Evolutionary conservation across 75 land plant species (phyloP).

Genomic region (Pinus tabuliformis): DNA sequence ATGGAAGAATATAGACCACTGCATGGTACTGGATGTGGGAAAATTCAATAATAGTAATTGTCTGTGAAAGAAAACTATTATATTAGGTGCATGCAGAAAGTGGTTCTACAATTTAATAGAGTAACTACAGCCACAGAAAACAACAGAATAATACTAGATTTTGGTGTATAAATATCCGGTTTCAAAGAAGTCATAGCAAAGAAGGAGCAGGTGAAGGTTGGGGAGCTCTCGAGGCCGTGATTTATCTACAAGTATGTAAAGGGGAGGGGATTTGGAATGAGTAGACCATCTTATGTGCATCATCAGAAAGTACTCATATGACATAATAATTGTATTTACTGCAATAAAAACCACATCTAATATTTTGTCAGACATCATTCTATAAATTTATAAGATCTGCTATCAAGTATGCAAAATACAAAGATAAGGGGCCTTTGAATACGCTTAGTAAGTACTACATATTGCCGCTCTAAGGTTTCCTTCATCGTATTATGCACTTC

Average conservation of each 20-base stretch:
- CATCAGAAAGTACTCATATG: not conserved
- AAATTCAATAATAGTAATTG: not conserved
- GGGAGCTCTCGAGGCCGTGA: too few species aligned
- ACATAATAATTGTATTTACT: not conserved
- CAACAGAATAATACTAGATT: too few species aligned
- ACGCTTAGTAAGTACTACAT: slow-evolving; percentile 50
- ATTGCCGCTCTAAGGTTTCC: slow-evolving; percentile 77
- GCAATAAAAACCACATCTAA: not conserved
- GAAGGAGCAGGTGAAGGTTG: not conserved
- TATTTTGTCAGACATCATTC: not conserved
- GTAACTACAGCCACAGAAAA: too few species aligned
- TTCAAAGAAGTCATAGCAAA: not conserved
- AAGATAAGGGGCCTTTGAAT: not conserved
- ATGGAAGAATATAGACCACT: not conserved
- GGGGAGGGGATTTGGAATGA: not conserved
- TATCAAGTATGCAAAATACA: not conserved
- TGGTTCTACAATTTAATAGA: not conserved
- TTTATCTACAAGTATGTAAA: not conserved
- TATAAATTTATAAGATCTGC: not conserved
- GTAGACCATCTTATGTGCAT: not conserved
- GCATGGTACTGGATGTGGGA: not conserved
- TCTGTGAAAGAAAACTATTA: not conserved
- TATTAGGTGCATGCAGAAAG: not conserved
- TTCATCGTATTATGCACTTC: slow-evolving; percentile 73
- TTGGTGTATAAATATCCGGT: too few species aligned